Evolutionary conservation across 306 rosid genomes (phyloP).

Genomic region (Luffa acutangula): DNA sequence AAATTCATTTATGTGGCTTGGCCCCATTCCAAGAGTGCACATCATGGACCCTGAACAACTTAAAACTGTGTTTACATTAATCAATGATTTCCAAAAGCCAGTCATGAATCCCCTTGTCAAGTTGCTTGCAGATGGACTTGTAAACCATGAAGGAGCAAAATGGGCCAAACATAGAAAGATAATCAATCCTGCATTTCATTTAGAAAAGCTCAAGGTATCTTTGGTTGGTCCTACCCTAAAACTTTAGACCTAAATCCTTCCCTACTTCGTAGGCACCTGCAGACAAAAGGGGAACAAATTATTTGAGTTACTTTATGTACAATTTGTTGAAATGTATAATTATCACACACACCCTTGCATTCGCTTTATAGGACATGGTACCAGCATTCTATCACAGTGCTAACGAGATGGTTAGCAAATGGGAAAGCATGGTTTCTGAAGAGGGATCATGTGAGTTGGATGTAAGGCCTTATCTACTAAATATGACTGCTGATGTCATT

Average conservation of each 20-base stretch:
- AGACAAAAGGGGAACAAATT: no score
- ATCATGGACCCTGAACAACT: background rate
- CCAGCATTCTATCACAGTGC: constrained; percentile 17
- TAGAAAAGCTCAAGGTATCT: background rate
- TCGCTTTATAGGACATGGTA: background rate
- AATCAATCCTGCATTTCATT: background rate
- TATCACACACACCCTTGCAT: background rate
- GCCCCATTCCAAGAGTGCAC: background rate
- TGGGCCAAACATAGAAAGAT: background rate
- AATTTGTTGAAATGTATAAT: background rate
- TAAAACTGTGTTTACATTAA: background rate
- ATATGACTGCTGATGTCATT: background rate
- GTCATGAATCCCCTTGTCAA: background rate
- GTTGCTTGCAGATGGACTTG: background rate
- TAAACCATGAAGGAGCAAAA: background rate
- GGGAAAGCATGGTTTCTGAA: background rate
- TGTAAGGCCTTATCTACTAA: background rate
- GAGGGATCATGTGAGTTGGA: background rate
- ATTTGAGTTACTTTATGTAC: background rate
- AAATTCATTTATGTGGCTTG: constrained; percentile 3
- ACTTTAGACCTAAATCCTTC: no score
- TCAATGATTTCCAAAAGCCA: background rate
- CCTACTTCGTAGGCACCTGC: no score
- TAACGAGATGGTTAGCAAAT: background rate
- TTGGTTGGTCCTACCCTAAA: no score